Percentiles rank a stretch among this genome's conserved stretches.
These are phyloP conservation scores for Geotrichum aggregatum DNA, from an alignment of 1,139 yeast species.

Conservation along the genomic window DNA sequence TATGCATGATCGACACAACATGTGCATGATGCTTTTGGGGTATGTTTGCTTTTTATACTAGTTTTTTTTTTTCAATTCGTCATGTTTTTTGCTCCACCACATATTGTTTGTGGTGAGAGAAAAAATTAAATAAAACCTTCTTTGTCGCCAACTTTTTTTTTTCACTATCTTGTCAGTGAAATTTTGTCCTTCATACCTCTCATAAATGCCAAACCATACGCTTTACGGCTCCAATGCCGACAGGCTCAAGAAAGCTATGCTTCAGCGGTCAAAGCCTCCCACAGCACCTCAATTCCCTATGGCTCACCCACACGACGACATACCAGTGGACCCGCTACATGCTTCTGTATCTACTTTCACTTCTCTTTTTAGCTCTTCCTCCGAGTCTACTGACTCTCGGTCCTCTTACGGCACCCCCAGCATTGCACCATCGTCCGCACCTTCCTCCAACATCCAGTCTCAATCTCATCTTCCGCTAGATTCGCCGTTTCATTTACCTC, in stretches of 20 bases:
- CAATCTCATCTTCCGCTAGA: not conserved
- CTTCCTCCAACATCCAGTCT: not conserved
- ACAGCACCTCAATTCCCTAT: not conserved
- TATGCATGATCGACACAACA: no score
- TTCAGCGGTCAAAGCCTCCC: conserved; percentile 14
- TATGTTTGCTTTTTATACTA: no score
- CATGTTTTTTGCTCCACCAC: no score
- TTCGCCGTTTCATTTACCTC: not conserved
- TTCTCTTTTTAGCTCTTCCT: conserved; percentile 7
- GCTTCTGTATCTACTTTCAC: conserved; percentile 9
- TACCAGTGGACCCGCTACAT: conserved; percentile 13
- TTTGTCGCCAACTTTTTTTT: no score
- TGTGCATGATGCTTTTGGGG: no score
- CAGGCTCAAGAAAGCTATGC: conserved; percentile 15
- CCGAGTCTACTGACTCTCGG: conserved; percentile 12
- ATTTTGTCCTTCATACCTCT: no score
- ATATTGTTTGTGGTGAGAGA: no score
- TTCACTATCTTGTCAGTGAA: no score
- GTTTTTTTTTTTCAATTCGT: no score
- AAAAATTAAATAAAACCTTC: no score
- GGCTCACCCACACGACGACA: conserved; percentile 6
- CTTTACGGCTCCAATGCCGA: conserved; percentile 11
- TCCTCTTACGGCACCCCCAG: conserved; percentile 1
- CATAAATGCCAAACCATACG: conserved; percentile 1
- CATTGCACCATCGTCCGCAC: conserved; percentile 4